phyloP scores from a whole-genome alignment of 176 grass and related monocot genomes.

The Puya raimondii region DNA sequence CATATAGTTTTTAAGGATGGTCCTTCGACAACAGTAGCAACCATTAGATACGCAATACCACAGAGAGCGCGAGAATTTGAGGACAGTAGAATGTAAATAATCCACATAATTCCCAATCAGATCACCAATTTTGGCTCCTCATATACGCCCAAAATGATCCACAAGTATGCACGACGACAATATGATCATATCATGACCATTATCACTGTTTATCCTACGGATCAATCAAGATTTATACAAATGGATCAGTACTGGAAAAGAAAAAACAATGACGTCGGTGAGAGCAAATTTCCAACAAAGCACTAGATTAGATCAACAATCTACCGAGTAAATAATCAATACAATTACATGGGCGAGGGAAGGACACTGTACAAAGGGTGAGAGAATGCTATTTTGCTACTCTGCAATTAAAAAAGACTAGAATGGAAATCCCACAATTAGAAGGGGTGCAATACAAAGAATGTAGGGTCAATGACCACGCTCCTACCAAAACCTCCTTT shows the following conservation, averaged over 20 bases:
- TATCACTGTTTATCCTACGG: not conserved
- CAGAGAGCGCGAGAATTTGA: too few relatives aligned
- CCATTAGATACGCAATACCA: too few relatives aligned
- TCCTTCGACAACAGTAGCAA: too few relatives aligned
- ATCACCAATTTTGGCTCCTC: too few relatives aligned
- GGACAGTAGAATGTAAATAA: too few relatives aligned
- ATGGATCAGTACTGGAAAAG: not conserved
- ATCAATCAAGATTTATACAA: not conserved
- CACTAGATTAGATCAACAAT: not conserved
- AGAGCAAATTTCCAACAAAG: not conserved
- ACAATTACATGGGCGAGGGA: not conserved
- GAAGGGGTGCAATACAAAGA: not conserved
- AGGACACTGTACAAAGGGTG: not conserved
- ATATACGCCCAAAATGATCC: too few relatives aligned
- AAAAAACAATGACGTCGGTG: not conserved
- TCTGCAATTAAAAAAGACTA: not conserved
- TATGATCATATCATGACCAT: too few relatives aligned
- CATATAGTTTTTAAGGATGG: too few relatives aligned
- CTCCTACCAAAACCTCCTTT: not conserved
- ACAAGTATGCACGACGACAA: too few relatives aligned
- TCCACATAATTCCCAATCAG: too few relatives aligned
- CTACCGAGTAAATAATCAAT: slow-evolving; percentile 7
- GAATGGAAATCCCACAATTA: not conserved
- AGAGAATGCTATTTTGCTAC: not conserved
- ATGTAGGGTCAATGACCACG: not conserved